Evolutionary conservation across 306 rosid species (phyloP).

Genomic region (Pterocarpus macrocarpus): DNA sequence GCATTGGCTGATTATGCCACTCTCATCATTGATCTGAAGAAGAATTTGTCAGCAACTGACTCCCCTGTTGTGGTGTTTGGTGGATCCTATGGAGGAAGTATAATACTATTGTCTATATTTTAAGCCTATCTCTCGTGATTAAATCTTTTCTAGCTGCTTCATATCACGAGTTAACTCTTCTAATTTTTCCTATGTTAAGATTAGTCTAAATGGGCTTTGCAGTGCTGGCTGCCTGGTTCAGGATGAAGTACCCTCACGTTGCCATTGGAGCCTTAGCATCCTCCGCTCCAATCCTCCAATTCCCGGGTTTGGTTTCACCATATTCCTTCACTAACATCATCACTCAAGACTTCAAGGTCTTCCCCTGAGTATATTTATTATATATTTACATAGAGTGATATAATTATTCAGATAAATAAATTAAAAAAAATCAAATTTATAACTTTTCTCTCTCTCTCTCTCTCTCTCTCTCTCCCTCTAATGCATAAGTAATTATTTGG

Average conservation of each 20-base stretch:
- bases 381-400: too few species aligned
- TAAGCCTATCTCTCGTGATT: neutral
- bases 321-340: slow-evolving; percentile 58
- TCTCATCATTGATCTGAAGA: slow-evolving; percentile 73
- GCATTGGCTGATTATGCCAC: slow-evolving; percentile 92
- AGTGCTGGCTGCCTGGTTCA: slow-evolving; percentile 95
- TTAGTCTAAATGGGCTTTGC: neutral
- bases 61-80: slow-evolving; percentile 91
- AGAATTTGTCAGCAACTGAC: slow-evolving; percentile 64
- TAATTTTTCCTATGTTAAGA: too few species aligned
- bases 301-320: slow-evolving; percentile 69
- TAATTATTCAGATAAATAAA: too few species aligned
- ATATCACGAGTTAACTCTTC: too few species aligned
- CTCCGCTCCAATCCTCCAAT: slow-evolving; percentile 85
- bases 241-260: slow-evolving; percentile 83
- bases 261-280: slow-evolving; percentile 90
- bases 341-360: slow-evolving; percentile 64
- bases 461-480: too few species aligned
- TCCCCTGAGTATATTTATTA: too few species aligned
- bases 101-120: neutral
- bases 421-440: too few species aligned
- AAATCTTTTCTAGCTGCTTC: too few species aligned
- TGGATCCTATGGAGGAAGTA: slow-evolving; percentile 98
- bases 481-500: neutral
- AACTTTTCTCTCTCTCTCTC: too few species aligned